Conservation (phyloP, 139 green algal genomes). For the Asterochloris sp. region DNA sequence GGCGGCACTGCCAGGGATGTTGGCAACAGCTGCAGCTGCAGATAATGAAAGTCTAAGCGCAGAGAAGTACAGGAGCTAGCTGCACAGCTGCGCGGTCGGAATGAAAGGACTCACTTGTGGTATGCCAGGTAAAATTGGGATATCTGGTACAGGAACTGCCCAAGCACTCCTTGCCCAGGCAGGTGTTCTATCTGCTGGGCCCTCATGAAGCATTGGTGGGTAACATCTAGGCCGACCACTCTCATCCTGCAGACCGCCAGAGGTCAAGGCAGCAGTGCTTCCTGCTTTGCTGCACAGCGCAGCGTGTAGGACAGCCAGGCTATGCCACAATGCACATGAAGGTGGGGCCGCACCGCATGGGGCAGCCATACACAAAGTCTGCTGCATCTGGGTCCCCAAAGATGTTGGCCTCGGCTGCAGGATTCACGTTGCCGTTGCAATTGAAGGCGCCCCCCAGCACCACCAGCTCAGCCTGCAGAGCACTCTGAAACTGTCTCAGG, state of each 20-base stretch:
- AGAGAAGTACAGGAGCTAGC: too few relatives aligned
- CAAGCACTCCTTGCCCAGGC: constrained; percentile 39
- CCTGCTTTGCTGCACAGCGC: too few relatives aligned
- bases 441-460: constrained; percentile 81
- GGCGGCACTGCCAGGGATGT: neutral
- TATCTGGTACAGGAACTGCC: constrained; percentile 58
- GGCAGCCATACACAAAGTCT: constrained; percentile 55
- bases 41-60: neutral
- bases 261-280: too few relatives aligned
- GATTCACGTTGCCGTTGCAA: constrained; percentile 84
- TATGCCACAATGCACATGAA: too few relatives aligned
- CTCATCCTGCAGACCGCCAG: constrained; percentile 10
- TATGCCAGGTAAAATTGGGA: constrained; percentile 68
- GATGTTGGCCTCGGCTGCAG: constrained; percentile 74
- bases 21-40: neutral
- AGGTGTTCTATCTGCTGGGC: constrained; percentile 37
- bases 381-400: constrained; percentile 72
- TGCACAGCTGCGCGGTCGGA: too few relatives aligned
- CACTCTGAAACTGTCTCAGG: too few relatives aligned
- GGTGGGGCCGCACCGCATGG: neutral
- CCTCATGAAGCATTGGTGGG: constrained; percentile 44
- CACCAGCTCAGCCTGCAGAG: constrained; percentile 51
- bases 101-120: constrained; percentile 40
- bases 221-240: constrained; percentile 72
- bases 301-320: too few relatives aligned